Evolutionary conservation across 192 early-diverging fungal species (phyloP).

Genomic region (Entomortierella parvispora): DNA sequence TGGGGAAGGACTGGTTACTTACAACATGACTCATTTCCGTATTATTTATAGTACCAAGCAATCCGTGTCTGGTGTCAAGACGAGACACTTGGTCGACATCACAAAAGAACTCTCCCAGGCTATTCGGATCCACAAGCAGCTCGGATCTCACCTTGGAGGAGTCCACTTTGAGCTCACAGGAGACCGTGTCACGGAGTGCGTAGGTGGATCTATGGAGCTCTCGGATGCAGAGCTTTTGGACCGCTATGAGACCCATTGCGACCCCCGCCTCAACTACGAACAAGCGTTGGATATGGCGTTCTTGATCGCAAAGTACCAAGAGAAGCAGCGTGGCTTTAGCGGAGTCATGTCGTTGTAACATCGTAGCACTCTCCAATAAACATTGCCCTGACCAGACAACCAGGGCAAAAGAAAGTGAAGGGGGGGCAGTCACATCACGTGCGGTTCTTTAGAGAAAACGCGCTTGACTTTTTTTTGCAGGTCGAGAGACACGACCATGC

Average conservation of each 20-base stretch:
- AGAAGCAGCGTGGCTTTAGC: conserved; percentile 58
- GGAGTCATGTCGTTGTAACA: conserved; percentile 30
- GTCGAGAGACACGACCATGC: too few species aligned
- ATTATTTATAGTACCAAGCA: conserved; percentile 86
- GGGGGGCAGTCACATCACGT: too few species aligned
- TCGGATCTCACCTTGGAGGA: conserved; percentile 81
- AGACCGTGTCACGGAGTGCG: conserved; percentile 95
- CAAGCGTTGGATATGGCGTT: conserved; percentile 97
- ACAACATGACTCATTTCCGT: too few species aligned
- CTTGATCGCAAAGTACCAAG: conserved; percentile 91
- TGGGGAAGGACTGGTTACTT: too few species aligned
- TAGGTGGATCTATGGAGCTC: conserved; percentile 98
- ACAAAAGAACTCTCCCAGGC: conserved; percentile 84
- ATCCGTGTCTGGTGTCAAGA: conserved; percentile 86
- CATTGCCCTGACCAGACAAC: too few species aligned
- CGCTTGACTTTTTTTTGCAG: too few species aligned
- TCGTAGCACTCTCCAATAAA: too few species aligned
- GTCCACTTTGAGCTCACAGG: conserved; percentile 99
- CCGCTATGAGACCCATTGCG: conserved; percentile 97
- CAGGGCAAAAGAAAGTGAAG: too few species aligned
- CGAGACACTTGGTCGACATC: conserved; percentile 90
- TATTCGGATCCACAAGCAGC: conserved; percentile 83
- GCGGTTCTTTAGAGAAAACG: too few species aligned
- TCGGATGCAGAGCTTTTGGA: conserved; percentile 79
- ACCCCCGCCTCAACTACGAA: conserved; percentile 97